Base-by-base conservation (phyloP, 495 filamentous ascomycete genomes). In the Clavariopsis aquatica region DNA sequence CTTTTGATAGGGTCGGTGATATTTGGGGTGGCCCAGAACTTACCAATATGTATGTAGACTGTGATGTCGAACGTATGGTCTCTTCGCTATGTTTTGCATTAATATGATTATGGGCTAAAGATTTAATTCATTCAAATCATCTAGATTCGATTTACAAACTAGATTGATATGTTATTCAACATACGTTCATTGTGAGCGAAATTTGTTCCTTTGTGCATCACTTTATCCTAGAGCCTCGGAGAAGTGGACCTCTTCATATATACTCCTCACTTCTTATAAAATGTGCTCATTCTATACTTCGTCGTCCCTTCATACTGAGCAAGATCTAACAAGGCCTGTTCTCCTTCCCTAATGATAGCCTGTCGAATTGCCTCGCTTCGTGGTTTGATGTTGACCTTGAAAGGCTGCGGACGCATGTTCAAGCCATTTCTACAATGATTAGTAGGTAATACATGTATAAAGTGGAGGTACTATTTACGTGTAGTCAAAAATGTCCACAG, bases 221-320 rank as follows among this genome's bases (percentile, higher is more conserved):
- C n/a, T n/a, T n/a, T n/a, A n/a, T n/a, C n/a, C n/a, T n/a, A n/a
- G n/a, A n/a, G n/a, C n/a, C n/a, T n/a, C 31, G 12, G 12, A 34
- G 31, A 5, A 7, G 4, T 22, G 5, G 26, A 3, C 47, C 8
- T 3, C 23, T 27, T 2, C 9, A 8, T 22, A 3, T 27, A 7
- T n/a, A 3, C 47, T 8, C 19, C 12, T 24, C 17, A 49, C 38
- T 60, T 55, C 56, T 61, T 54, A 27, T 66, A 67, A 36, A 68
- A 68, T 1, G 59, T 64, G 49, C 65, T 68, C 81, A 85, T 82
- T 20, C 80, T 68, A 59, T 84, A 84, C 66, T 82, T 78, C 23
- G 82, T 83, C 69, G 84, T 81, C n/a, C 84, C 84, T 10, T 86
- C 80, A 66, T 82, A 83, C 20, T 77, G 70, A 58, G 81, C 75